Conservation (phyloP, 805 yeast genomes). For the Candida nitratophila region DNA sequence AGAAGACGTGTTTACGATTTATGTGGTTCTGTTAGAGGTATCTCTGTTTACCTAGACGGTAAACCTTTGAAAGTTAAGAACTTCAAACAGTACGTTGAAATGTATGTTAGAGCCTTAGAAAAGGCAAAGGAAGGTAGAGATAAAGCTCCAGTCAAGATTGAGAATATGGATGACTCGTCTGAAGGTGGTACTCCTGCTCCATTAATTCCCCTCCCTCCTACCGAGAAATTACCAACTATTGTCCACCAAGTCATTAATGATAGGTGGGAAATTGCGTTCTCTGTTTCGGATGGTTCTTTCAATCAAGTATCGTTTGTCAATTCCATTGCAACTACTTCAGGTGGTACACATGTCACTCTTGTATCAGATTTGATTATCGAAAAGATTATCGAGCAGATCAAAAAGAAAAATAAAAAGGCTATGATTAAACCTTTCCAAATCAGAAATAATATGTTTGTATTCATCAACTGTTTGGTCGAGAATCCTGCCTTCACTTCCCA, state of each 20-base stretch:
- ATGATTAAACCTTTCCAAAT: conserved; percentile 85
- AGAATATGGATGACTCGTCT: conserved; percentile 7
- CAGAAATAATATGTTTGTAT: conserved; percentile 81
- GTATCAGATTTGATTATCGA: conserved; percentile 78
- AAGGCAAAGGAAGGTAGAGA: conserved; percentile 33
- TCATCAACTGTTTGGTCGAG: conserved; percentile 86
- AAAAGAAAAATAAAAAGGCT: conserved; percentile 56
- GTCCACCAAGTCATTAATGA: conserved; percentile 77
- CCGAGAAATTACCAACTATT: conserved; percentile 44
- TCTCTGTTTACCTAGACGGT: conserved; percentile 73
- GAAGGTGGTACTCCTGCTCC: conserved; percentile 2
- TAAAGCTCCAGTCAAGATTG: conserved; percentile 6
- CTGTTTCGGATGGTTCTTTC: conserved; percentile 83
- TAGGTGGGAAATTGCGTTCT: conserved; percentile 95
- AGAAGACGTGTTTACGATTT: conserved; percentile 92
- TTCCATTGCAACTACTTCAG: conserved; percentile 94
- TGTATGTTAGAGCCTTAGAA: conserved; percentile 76
- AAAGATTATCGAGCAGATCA: conserved; percentile 66
- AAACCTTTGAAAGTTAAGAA: conserved; percentile 58
- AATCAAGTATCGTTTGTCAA: conserved; percentile 96
- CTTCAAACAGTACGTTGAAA: conserved; percentile 83
- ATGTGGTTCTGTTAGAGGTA: conserved; percentile 86
- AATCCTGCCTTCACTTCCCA: conserved; percentile 98
- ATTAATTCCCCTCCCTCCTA: conserved; percentile 8
- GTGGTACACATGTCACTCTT: conserved; percentile 92